A percentile compares a stretch with the other conserved stretches of the same genome.
Evolutionary conservation across 2,329 filamentous ascomycete species (phyloP).

Genomic region (Microdochium bolleyi): DNA sequence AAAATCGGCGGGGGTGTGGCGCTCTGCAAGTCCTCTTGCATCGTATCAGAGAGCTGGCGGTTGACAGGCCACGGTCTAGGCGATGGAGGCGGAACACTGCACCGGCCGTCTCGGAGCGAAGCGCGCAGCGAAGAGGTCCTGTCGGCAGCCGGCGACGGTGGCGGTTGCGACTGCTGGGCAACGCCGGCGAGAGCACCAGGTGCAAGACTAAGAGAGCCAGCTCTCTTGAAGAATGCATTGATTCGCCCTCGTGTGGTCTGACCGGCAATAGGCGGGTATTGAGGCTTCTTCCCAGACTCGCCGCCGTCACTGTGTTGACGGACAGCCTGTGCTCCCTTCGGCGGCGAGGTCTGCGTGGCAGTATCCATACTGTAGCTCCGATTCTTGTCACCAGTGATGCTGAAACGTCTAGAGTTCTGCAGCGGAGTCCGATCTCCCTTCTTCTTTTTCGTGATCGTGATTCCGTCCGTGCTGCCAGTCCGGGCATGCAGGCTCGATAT

Average conservation of each 20-base stretch:
- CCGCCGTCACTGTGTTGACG: constrained; percentile 19
- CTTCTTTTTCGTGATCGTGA: constrained; percentile 8
- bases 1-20: constrained; percentile 50
- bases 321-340: constrained; percentile 6
- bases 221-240: not conserved
- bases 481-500: constrained; percentile 45
- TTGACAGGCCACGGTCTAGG: constrained; percentile 14
- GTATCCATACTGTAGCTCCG: constrained; percentile 21
- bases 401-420: constrained; percentile 6
- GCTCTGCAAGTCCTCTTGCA: constrained; percentile 35
- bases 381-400: constrained; percentile 7
- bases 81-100: constrained; percentile 19
- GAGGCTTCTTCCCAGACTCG: constrained; percentile 18
- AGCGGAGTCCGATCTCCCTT: constrained; percentile 13
- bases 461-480: constrained; percentile 23
- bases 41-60: constrained; percentile 28
- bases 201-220: not conserved
- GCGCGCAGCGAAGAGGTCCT: constrained; percentile 4
- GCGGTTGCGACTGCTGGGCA: constrained; percentile 8
- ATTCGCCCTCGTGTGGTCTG: not conserved
- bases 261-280: constrained; percentile 43
- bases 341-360: constrained; percentile 9
- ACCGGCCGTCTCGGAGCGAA: constrained; percentile 8
- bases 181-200: constrained; percentile 2
- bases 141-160: constrained; percentile 4